A percentile compares a stretch with the other conserved stretches of the same genome.
phyloP scores from a whole-genome alignment of 2,329 filamentous ascomycete species.

The Ophiostoma angusticollis region DNA sequence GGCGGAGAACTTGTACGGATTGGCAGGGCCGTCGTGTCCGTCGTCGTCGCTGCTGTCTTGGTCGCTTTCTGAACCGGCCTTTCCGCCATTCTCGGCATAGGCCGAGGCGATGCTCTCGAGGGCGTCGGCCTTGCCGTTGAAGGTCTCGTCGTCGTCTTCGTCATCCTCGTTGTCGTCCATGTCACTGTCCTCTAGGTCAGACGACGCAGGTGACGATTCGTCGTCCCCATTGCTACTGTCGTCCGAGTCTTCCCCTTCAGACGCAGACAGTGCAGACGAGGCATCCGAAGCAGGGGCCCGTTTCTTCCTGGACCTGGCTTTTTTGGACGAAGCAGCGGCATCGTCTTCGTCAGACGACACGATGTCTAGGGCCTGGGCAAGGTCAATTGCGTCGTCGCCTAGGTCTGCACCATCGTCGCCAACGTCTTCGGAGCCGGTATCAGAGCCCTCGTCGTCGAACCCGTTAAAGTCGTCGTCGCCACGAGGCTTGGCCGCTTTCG shows the following conservation, averaged over 20 bases:
- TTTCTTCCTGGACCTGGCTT: slow-evolving; percentile 34
- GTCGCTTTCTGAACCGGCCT: too few relatives aligned
- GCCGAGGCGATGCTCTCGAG: slow-evolving; percentile 58
- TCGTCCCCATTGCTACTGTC: slow-evolving; percentile 1
- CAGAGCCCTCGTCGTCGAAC: slow-evolving; percentile 24
- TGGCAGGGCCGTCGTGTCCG: slow-evolving; percentile 24
- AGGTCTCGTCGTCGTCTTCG: slow-evolving; percentile 1
- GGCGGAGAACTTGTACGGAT: slow-evolving; percentile 8
- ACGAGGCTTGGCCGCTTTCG: slow-evolving; percentile 26
- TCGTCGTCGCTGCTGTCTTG: slow-evolving; percentile 33
- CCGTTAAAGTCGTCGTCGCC: slow-evolving; percentile 38
- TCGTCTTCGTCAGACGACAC: slow-evolving; percentile 39
- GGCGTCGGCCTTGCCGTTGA: slow-evolving; percentile 28
- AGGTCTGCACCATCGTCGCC: slow-evolving; percentile 41
- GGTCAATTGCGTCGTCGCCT: slow-evolving; percentile 45
- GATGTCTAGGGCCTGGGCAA: slow-evolving; percentile 44
- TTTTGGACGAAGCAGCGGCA: slow-evolving; percentile 28
- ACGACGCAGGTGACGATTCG: slow-evolving; percentile 26
- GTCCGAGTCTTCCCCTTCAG: slow-evolving; percentile 2
- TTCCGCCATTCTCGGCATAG: slow-evolving; percentile 45
- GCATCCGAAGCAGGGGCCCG: slow-evolving; percentile 27
- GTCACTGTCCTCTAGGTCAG: background rate
- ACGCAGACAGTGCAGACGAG: slow-evolving; percentile 27
- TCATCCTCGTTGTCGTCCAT: slow-evolving; percentile 1
- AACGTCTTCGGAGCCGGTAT: slow-evolving; percentile 18